Evolutionary conservation across 1,284 basidiomycete genomes (phyloP).

Genomic region (Apiotrichum akiyoshidainum): DNA sequence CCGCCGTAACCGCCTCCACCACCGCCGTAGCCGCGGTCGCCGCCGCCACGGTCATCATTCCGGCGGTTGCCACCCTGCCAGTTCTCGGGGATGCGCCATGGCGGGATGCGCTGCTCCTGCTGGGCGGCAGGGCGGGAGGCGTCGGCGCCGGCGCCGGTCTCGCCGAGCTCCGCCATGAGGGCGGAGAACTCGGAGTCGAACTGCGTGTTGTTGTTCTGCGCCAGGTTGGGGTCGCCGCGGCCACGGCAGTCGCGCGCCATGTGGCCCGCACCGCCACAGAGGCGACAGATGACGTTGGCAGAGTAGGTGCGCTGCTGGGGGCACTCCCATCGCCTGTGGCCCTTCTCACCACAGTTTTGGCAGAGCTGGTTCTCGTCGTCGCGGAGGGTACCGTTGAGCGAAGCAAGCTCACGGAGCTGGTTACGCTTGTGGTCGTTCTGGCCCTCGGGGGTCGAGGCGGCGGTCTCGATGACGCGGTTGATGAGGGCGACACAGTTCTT

Average conservation of each 20-base stretch:
- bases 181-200: conserved; percentile 98
- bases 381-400: conserved; percentile 95
- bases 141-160: conserved; percentile 57
- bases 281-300: conserved; percentile 94
- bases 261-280: conserved; percentile 88
- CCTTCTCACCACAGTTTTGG: conserved; percentile 86
- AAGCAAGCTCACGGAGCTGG: conserved; percentile 95
- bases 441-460: conserved; percentile 96
- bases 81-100: conserved; percentile 54
- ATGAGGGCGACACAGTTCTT: conserved; percentile 87
- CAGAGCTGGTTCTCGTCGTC: conserved; percentile 99
- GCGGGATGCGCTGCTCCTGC: conserved; percentile 48
- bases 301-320: conserved; percentile 94
- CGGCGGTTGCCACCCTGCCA: conserved; percentile 44
- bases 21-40: conserved; percentile 21
- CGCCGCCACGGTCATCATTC: conserved; percentile 14
- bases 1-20: conserved; percentile 21
- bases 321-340: conserved; percentile 93
- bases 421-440: conserved; percentile 99
- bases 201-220: conserved; percentile 50
- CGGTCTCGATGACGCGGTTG: conserved; percentile 97
- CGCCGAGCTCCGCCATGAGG: conserved; percentile 96
- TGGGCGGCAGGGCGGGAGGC: conserved; percentile 21
- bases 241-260: conserved; percentile 91
- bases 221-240: conserved; percentile 53